Conservation (phyloP, 768 basidiomycete species). For the Rhodotorula paludigena region DNA sequence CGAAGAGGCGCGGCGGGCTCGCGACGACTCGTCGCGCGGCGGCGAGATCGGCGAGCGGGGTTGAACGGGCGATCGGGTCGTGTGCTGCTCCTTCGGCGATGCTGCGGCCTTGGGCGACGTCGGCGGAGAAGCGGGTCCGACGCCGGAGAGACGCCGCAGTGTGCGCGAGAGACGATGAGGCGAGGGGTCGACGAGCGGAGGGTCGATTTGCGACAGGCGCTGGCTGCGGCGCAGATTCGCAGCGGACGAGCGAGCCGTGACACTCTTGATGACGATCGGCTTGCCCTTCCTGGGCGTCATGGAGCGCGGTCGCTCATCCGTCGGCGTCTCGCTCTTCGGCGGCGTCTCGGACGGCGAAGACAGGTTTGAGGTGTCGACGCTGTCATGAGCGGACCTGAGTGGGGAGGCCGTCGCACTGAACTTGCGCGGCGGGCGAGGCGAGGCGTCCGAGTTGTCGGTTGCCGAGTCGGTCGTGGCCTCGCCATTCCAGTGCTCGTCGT, state of each 20-base stretch:
- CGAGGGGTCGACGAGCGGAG: not conserved
- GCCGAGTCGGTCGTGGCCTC: not conserved
- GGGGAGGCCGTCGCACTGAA: not conserved
- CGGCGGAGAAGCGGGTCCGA: too few species aligned
- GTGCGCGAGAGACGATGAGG: not conserved
- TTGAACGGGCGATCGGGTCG: not conserved
- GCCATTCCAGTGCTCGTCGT: slow-evolving; percentile 1
- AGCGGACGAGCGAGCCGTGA: slow-evolving; percentile 10
- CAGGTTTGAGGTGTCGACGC: too few species aligned
- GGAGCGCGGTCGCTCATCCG: not conserved
- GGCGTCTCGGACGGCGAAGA: too few species aligned
- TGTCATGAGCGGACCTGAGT: not conserved
- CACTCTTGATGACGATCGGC: slow-evolving; percentile 9
- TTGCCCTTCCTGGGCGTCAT: not conserved
- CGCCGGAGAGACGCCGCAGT: not conserved
- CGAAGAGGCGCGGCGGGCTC: too few species aligned
- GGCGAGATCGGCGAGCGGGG: not conserved
- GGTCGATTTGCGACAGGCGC: slow-evolving; percentile 20
- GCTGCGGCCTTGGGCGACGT: too few species aligned
- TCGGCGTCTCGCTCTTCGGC: too few species aligned
- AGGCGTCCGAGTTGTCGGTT: slow-evolving; percentile 7
- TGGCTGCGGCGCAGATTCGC: slow-evolving; percentile 4
- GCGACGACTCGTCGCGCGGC: not conserved
- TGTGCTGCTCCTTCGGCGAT: not conserved
- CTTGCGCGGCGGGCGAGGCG: not conserved